A percentile compares a stretch with the other conserved stretches of the same genome.
Conservation (phyloP, 2,329 filamentous ascomycete genomes). For the Aspergillus proliferans region DNA sequence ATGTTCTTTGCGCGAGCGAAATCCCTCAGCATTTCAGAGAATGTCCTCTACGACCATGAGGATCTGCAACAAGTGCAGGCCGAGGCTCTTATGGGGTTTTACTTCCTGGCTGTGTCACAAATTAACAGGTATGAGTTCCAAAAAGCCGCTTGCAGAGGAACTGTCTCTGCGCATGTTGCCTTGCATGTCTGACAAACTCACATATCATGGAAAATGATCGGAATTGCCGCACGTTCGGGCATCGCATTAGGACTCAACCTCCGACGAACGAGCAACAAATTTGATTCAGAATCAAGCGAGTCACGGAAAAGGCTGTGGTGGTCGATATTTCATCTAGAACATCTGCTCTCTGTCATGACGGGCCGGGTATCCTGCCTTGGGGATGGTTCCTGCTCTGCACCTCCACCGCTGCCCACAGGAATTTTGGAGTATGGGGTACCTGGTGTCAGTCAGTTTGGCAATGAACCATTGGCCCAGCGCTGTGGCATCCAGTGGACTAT, state of each 20-base stretch:
- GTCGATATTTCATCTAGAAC: conserved; percentile 34
- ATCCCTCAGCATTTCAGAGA: conserved; percentile 20
- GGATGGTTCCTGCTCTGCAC: conserved; percentile 1
- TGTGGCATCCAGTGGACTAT: not conserved
- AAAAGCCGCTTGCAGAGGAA: too few species aligned
- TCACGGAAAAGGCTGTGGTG: conserved; percentile 37
- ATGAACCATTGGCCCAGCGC: not conserved
- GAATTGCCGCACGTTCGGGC: conserved; percentile 33
- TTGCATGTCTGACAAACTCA: not conserved
- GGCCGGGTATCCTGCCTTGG: conserved; percentile 23
- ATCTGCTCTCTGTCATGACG: conserved; percentile 33
- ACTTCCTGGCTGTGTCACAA: too few species aligned
- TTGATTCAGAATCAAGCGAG: conserved; percentile 33
- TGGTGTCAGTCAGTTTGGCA: conserved; percentile 7
- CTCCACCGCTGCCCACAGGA: not conserved
- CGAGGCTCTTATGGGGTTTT: conserved; percentile 21
- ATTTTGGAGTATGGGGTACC: not conserved
- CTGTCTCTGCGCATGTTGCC: conserved; percentile 7
- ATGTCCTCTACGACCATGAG: conserved; percentile 21
- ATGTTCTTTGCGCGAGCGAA: conserved; percentile 24
- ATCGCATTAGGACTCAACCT: conserved; percentile 36
- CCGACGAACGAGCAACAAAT: conserved; percentile 27
- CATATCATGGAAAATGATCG: conserved; percentile 31
- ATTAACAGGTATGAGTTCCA: too few species aligned
- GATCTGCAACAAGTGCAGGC: conserved; percentile 29